Evolutionary conservation across 1,284 basidiomycete genomes (phyloP).

Genomic region (Rugosomyces carneus): DNA sequence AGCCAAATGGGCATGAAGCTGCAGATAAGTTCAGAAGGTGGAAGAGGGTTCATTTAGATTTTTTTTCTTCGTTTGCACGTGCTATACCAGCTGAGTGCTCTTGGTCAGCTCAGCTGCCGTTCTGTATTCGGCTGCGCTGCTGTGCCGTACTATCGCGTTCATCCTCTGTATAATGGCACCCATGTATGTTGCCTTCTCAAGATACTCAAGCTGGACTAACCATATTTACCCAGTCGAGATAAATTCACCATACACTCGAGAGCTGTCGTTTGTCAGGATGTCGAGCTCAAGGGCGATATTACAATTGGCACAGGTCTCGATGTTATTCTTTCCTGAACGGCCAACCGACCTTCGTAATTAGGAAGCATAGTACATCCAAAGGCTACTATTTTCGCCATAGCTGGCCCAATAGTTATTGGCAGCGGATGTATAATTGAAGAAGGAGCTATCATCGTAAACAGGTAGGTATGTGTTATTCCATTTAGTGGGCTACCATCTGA

Average conservation of each 20-base stretch:
- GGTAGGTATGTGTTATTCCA: constrained; percentile 31
- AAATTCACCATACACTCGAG: constrained; percentile 76
- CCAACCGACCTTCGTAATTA: constrained; percentile 17
- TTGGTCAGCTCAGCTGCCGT: too few species aligned
- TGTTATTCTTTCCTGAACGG: neutral
- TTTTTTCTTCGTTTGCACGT: constrained; percentile 13
- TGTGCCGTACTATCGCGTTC: too few species aligned
- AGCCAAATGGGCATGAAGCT: constrained; percentile 12
- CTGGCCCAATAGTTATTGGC: constrained; percentile 84
- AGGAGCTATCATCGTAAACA: constrained; percentile 80
- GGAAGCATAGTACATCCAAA: constrained; percentile 92
- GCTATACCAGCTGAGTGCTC: too few species aligned
- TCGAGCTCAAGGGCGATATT: constrained; percentile 85
- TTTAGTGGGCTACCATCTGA: neutral
- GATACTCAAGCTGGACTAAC: neutral
- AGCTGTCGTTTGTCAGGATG: constrained; percentile 82
- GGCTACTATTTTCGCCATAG: constrained; percentile 83
- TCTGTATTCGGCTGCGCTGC: too few species aligned
- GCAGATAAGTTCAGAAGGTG: constrained; percentile 4
- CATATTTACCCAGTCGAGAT: constrained; percentile 49
- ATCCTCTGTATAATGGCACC: too few species aligned
- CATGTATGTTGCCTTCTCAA: neutral
- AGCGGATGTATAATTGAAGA: constrained; percentile 90
- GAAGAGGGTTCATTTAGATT: constrained; percentile 15
- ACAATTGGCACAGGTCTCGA: constrained; percentile 74